Base-by-base conservation (phyloP, 805 yeast genomes). In the Metschnikowia corniflorae region DNA sequence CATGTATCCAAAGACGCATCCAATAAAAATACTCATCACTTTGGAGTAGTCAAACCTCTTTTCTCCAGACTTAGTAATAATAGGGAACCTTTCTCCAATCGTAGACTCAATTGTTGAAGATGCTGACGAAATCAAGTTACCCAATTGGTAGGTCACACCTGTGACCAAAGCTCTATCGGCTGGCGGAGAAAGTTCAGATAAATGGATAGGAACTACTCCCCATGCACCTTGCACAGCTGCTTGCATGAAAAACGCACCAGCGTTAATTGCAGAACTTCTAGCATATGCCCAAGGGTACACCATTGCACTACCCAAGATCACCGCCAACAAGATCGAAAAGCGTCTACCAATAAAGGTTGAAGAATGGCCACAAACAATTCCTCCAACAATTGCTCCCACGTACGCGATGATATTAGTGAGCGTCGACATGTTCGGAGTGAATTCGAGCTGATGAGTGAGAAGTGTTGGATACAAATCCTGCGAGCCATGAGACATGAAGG, bases 171-270 rank as follows among this genome's bases (percentile, higher is more conserved):
- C 29, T 10, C 46, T 27, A 22, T 37, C 20, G 2, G 41, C 34
- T 7, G 41, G 41, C 3, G 61, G 60, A 14, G 84, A 73, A 33
- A 82, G 63, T 57, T 82, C 89, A 22, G 80, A 65, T 29, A 83
- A 63, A 57, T 81, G 80, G 29, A 79, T 71, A 13, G 88, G 86
- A 10, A 77, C 67, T 28, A 82, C 75, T 43, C 88, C 87, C 83
- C 86, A 82, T 4, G 79, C 79, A 22, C 87, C 88, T 64, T 78
- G 81, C 4, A 81, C 82, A 37, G 75, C 73, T 50, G 74, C 72
- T 54, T 80, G 84, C 53, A 80, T 53, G 62, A 79, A 79, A 58
- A 80, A 81, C 4, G 64, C 78, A 1, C 80, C 79, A 20, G 79
- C 82, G 43, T 74, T 68, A 16, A 78, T 72, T 14, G 70, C 68